phyloP scores from a whole-genome alignment of 2,329 filamentous ascomycete genomes.

The Rosellinia necatrix region DNA sequence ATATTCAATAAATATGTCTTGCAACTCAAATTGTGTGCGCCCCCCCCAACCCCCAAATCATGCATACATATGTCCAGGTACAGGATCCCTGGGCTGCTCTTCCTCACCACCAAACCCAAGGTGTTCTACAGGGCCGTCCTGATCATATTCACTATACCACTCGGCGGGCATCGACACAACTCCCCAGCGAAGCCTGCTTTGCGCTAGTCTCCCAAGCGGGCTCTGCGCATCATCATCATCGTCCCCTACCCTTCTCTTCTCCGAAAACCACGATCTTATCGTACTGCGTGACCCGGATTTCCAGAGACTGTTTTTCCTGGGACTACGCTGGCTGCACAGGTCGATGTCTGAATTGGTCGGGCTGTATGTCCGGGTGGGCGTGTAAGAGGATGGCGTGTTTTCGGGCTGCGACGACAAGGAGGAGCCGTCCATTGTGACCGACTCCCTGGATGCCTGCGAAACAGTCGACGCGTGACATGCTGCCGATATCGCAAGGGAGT shows the following conservation, averaged over 20 bases:
- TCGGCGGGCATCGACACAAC: slow-evolving; percentile 1
- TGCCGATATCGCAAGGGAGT: slow-evolving; percentile 27
- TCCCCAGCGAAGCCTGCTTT: slow-evolving; percentile 11
- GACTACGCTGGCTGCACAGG: not conserved
- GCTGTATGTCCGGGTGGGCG: not conserved
- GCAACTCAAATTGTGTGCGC: too few species aligned
- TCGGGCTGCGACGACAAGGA: not conserved
- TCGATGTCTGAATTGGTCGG: not conserved
- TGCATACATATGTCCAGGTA: slow-evolving; percentile 4
- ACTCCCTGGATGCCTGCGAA: not conserved
- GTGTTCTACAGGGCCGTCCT: not conserved
- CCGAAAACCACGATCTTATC: not conserved
- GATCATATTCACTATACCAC: not conserved
- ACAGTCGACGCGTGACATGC: slow-evolving; percentile 17
- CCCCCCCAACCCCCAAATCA: too few species aligned
- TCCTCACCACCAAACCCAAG: slow-evolving; percentile 11
- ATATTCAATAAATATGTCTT: too few species aligned
- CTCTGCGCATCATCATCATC: not conserved
- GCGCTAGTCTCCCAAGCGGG: not conserved
- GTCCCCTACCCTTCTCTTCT: not conserved
- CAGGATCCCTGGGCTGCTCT: not conserved
- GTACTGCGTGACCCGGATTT: not conserved
- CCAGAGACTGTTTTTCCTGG: not conserved
- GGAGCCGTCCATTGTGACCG: not conserved
- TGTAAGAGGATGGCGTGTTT: not conserved